These are phyloP conservation scores for Teratosphaeria zuluensis DNA, from an alignment of 2,329 filamentous ascomycete genomes.

Conservation along the genomic window DNA sequence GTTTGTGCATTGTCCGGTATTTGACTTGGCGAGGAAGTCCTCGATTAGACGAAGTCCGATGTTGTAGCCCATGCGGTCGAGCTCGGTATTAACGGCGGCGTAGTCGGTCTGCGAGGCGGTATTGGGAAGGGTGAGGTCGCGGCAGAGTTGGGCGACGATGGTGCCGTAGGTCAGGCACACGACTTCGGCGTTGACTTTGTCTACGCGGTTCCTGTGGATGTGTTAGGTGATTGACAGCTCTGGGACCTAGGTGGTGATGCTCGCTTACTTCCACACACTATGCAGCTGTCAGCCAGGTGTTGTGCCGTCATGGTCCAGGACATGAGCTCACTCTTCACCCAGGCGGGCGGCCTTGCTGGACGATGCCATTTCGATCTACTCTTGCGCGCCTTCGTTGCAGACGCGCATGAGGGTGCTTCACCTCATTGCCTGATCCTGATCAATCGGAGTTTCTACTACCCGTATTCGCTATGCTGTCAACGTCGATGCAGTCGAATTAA, in stretches of 20 bases:
- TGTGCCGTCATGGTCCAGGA: slow-evolving; percentile 3
- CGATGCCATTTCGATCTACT: slow-evolving; percentile 37
- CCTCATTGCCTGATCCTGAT: slow-evolving; percentile 12
- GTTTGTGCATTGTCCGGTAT: slow-evolving; percentile 78
- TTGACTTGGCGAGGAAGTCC: slow-evolving; percentile 93
- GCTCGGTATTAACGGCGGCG: slow-evolving; percentile 88
- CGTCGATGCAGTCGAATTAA: background rate
- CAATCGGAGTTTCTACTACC: background rate
- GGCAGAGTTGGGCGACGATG: slow-evolving; percentile 91
- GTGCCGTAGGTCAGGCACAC: slow-evolving; percentile 97
- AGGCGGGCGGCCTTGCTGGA: slow-evolving; percentile 58
- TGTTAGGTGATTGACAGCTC: background rate
- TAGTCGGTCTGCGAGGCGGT: slow-evolving; percentile 66
- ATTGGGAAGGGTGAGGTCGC: slow-evolving; percentile 55
- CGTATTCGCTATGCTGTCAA: background rate
- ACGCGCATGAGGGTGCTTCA: slow-evolving; percentile 8
- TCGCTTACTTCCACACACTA: slow-evolving; percentile 77
- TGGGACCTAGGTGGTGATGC: background rate
- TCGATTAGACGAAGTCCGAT: slow-evolving; percentile 93
- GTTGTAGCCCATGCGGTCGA: slow-evolving; percentile 99
- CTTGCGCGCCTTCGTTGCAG: background rate
- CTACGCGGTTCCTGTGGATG: slow-evolving; percentile 68
- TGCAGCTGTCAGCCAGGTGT: slow-evolving; percentile 24
- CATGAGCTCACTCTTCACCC: slow-evolving; percentile 62
- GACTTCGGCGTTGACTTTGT: slow-evolving; percentile 96